phyloP scores from a whole-genome alignment of 768 basidiomycete species.

The Russula foetens region DNA sequence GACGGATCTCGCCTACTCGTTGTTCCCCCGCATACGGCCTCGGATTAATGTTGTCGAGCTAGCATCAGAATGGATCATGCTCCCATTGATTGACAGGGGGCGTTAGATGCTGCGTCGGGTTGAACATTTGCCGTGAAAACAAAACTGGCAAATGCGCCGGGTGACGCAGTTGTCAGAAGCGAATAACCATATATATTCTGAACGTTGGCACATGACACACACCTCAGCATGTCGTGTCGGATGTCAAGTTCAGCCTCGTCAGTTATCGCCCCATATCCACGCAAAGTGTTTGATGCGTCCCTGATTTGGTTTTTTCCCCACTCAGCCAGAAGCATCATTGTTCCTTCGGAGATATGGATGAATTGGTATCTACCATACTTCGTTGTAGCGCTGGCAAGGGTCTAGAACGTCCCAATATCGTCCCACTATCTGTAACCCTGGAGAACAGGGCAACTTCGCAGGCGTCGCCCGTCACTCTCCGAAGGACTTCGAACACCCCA shows the following conservation, averaged over 20 bases:
- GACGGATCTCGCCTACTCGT: slow-evolving; percentile 1
- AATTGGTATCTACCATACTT: neutral
- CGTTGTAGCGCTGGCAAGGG: slow-evolving; percentile 15
- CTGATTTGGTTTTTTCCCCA: slow-evolving; percentile 9
- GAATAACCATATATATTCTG: slow-evolving; percentile 3
- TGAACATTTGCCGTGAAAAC: neutral
- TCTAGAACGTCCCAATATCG: slow-evolving; percentile 12
- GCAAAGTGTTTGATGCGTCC: neutral
- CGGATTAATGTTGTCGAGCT: neutral
- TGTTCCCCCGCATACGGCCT: neutral
- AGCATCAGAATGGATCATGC: neutral
- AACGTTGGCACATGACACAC: slow-evolving; percentile 1
- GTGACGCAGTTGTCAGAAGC: slow-evolving; percentile 8
- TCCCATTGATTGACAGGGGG: neutral
- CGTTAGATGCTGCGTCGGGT: slow-evolving; percentile 1
- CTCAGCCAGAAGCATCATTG: neutral
- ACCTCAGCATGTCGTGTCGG: neutral
- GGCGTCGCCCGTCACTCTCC: slow-evolving; percentile 1
- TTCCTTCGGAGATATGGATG: neutral
- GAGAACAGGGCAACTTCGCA: slow-evolving; percentile 10
- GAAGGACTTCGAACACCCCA: slow-evolving; percentile 14
- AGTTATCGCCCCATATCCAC: slow-evolving; percentile 2
- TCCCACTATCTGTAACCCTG: slow-evolving; percentile 10
- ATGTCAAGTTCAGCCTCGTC: neutral
- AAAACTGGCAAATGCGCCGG: neutral